Percentiles rank a stretch among this genome's conserved stretches.
phyloP scores from a whole-genome alignment of 23 red algal species.

The Gracilaria domingensis region DNA sequence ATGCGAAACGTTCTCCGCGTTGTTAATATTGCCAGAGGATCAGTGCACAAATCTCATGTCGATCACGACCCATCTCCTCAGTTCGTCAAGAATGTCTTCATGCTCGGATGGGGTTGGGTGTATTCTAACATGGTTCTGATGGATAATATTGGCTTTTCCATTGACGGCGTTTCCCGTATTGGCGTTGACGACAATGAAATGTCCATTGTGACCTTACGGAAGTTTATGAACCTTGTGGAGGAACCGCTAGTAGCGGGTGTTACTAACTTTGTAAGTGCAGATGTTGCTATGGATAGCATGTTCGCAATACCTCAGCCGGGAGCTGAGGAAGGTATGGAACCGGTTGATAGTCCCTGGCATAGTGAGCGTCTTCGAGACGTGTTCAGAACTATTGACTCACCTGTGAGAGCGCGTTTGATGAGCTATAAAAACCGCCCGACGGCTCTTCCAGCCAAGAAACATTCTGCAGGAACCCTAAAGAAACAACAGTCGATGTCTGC shows the following conservation, averaged over 20 bases:
- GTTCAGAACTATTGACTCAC: conserved; percentile 3
- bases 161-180: conserved; percentile 77
- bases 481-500: neutral
- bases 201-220: conserved; percentile 73
- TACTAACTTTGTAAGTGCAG: conserved; percentile 54
- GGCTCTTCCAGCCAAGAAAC: neutral
- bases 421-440: conserved; percentile 42
- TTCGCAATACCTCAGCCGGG: conserved; percentile 75
- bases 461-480: neutral
- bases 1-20: conserved; percentile 83
- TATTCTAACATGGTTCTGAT: conserved; percentile 85
- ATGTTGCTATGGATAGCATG: conserved; percentile 73
- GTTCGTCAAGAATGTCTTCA: conserved; percentile 62
- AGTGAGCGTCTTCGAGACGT: conserved; percentile 52
- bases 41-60: conserved; percentile 52
- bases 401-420: conserved; percentile 39
- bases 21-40: conserved; percentile 71
- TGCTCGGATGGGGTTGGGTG: conserved; percentile 92
- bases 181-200: conserved; percentile 22
- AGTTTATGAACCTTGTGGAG: conserved; percentile 91
- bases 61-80: conserved; percentile 29
- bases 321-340: conserved; percentile 43
- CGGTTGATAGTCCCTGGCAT: conserved; percentile 24
- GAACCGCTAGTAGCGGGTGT: conserved; percentile 87
- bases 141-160: conserved; percentile 76